Percentiles rank a stretch among this genome's conserved stretches.
Conservation (phyloP, 345 rosid species). For the Salix arbutifolia region DNA sequence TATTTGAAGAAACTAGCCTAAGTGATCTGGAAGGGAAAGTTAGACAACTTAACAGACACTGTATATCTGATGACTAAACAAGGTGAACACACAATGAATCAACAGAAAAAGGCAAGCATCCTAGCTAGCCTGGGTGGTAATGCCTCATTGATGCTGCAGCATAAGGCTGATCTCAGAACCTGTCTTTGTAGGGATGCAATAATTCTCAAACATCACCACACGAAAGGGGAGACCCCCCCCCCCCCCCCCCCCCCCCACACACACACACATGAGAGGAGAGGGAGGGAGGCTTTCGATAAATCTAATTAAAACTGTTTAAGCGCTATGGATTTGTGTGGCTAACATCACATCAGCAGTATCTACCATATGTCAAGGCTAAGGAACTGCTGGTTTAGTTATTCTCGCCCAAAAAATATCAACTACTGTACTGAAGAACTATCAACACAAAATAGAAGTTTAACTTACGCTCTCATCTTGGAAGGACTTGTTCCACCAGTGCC, state of each 20-base stretch:
- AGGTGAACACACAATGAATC: neutral
- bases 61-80: neutral
- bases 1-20: too few species aligned
- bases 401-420: neutral
- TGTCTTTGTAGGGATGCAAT: neutral
- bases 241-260: too few species aligned
- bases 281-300: too few species aligned
- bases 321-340: neutral
- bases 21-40: too few species aligned
- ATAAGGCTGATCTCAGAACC: neutral
- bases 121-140: neutral
- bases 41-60: neutral
- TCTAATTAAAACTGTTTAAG: neutral
- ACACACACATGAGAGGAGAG: too few species aligned
- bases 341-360: neutral
- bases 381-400: neutral
- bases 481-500: constrained; percentile 93
- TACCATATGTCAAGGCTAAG: neutral
- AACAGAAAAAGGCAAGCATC: neutral
- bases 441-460: constrained; percentile 4
- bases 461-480: constrained; percentile 93
- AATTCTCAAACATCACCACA: too few species aligned
- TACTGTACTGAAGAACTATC: neutral
- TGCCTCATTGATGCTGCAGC: neutral
- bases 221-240: too few species aligned